Percentiles rank a stretch among this genome's conserved stretches.
These are phyloP conservation scores for Candida pseudocylindracea DNA, from an alignment of 1,139 yeast genomes.

Conservation along the genomic window DNA sequence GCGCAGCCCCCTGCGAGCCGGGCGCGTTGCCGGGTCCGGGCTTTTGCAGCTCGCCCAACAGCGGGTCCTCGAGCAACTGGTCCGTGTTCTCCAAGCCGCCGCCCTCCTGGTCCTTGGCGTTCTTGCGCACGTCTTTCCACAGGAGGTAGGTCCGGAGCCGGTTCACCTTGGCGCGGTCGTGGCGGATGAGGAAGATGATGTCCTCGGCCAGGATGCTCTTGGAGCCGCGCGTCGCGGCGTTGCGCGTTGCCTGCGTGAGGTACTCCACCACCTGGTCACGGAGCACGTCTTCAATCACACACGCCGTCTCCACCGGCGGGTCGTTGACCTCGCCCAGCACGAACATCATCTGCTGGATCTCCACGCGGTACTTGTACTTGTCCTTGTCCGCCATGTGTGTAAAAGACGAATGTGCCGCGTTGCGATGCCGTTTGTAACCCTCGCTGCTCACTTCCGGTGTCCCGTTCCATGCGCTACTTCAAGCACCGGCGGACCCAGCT, in stretches of 20 bases:
- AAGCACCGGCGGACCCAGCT: too few species aligned
- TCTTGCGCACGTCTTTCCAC: conserved; percentile 95
- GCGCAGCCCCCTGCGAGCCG: conserved; percentile 7
- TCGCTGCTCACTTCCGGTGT: too few species aligned
- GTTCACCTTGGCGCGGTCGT: conserved; percentile 87
- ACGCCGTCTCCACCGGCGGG: conserved; percentile 80
- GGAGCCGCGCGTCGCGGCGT: conserved; percentile 66
- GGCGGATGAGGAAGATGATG: conserved; percentile 75
- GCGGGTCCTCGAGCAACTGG: conserved; percentile 14
- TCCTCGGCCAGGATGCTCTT: conserved; percentile 83
- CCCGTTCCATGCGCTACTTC: too few species aligned
- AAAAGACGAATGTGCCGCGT: background rate
- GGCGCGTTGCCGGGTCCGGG: conserved; percentile 9
- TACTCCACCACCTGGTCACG: conserved; percentile 88
- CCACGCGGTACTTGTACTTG: conserved; percentile 59
- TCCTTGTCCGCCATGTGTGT: conserved; percentile 3
- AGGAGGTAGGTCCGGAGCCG: conserved; percentile 75
- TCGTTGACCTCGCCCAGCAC: conserved; percentile 91
- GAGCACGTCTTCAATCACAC: conserved; percentile 84
- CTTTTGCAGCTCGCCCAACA: conserved; percentile 4
- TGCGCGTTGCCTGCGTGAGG: conserved; percentile 52
- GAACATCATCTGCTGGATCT: conserved; percentile 97
- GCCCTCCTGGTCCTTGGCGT: conserved; percentile 87
- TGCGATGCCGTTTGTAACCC: too few species aligned
- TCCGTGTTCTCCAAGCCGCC: conserved; percentile 34